Evolutionary conservation across 2,329 filamentous ascomycete genomes (phyloP).

Genomic region (Leptographium wingfieldii): DNA sequence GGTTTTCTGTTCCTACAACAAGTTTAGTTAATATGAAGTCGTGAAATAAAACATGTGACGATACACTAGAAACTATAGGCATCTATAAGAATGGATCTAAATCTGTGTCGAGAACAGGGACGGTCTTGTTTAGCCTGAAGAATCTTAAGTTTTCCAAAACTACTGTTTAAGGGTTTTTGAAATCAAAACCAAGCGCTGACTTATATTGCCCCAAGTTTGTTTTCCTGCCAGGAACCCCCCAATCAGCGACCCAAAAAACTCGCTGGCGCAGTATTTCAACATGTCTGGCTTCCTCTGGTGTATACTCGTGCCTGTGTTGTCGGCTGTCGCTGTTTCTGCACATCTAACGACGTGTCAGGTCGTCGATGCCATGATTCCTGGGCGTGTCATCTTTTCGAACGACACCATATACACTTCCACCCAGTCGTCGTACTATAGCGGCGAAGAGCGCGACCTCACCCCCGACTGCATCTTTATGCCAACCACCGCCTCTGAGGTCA

Average conservation of each 20-base stretch:
- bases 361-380: neutral
- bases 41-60: no score
- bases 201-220: neutral
- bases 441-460: neutral
- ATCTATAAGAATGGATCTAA: no score
- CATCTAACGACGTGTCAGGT: neutral
- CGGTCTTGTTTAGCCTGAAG: no score
- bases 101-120: no score
- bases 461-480: neutral
- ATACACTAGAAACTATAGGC: no score
- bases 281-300: neutral
- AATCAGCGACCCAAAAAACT: neutral
- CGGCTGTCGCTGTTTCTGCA: neutral
- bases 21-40: no score
- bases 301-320: neutral
- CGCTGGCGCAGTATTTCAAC: neutral
- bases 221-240: neutral
- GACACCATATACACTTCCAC: neutral
- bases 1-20: no score
- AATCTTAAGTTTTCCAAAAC: no score
- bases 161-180: no score
- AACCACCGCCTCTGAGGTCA: neutral
- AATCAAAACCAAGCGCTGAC: no score
- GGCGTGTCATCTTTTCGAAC: neutral
- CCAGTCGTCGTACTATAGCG: neutral